A percentile compares a stretch with the other conserved stretches of the same genome.
These are phyloP conservation scores for Entomortierella parvispora DNA, from an alignment of 192 early-diverging fungal genomes.

Conservation along the genomic window DNA sequence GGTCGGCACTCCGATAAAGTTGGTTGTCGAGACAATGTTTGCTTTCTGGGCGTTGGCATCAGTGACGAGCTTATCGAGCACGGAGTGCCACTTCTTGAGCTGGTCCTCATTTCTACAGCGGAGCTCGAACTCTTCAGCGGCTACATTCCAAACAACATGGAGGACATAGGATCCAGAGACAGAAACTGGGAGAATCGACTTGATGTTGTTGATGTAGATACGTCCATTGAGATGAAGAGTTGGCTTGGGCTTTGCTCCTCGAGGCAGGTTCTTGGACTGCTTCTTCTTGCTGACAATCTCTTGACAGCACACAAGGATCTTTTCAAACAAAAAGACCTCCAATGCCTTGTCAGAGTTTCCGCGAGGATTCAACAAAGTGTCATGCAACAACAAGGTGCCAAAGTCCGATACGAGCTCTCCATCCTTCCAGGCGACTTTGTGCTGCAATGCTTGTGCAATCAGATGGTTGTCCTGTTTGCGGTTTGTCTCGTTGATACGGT, in stretches of 20 bases:
- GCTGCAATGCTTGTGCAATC: slow-evolving; percentile 81
- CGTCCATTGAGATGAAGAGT: slow-evolving; percentile 84
- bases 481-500: slow-evolving; percentile 91
- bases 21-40: slow-evolving; percentile 46
- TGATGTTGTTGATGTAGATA: slow-evolving; percentile 87
- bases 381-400: slow-evolving; percentile 85
- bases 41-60: slow-evolving; percentile 56
- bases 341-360: slow-evolving; percentile 84
- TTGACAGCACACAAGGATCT: slow-evolving; percentile 93
- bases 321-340: slow-evolving; percentile 93
- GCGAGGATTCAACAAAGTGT: slow-evolving; percentile 86
- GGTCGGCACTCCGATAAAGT: slow-evolving; percentile 38
- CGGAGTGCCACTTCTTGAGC: slow-evolving; percentile 86
- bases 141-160: slow-evolving; percentile 87
- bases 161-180: slow-evolving; percentile 61
- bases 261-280: slow-evolving; percentile 45
- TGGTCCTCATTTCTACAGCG: slow-evolving; percentile 93
- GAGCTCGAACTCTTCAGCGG: slow-evolving; percentile 84
- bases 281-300: slow-evolving; percentile 69
- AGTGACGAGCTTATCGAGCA: slow-evolving; percentile 77
- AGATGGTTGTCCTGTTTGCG: slow-evolving; percentile 89
- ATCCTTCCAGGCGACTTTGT: slow-evolving; percentile 94
- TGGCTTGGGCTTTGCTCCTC: slow-evolving; percentile 68
- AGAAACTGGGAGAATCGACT: slow-evolving; percentile 42
- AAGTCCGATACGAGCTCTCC: slow-evolving; percentile 79